phyloP scores from a whole-genome alignment of 2,329 filamentous ascomycete species.

The Botrytis galanthina region DNA sequence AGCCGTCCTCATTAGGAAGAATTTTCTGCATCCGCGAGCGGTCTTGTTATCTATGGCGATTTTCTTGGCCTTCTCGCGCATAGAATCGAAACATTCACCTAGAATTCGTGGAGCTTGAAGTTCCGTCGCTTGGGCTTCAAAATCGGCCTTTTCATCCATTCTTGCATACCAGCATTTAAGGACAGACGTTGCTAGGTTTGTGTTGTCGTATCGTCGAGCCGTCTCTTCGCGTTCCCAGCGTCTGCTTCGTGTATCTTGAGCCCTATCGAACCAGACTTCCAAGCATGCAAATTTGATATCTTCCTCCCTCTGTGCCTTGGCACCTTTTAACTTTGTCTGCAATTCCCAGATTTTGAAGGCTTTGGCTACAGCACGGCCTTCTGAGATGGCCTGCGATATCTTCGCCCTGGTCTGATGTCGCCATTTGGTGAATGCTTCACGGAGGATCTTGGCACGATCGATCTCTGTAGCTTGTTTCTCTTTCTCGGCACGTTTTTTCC shows the following conservation, averaged over 20 bases:
- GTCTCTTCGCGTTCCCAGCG: conserved; percentile 31
- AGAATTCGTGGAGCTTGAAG: conserved; percentile 30
- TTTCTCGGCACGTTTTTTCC: conserved; percentile 47
- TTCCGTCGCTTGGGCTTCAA: conserved; percentile 28
- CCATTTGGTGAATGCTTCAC: conserved; percentile 59
- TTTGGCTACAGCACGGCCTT: conserved; percentile 55
- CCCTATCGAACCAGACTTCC: conserved; percentile 42
- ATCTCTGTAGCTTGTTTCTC: conserved; percentile 49
- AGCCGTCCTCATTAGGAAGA: conserved; percentile 33
- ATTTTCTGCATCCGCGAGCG: conserved; percentile 36
- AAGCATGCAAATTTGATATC: conserved; percentile 42
- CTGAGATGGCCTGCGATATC: conserved; percentile 50
- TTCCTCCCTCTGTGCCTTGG: conserved; percentile 40
- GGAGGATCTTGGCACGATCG: conserved; percentile 52
- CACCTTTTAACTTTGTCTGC: conserved; percentile 43
- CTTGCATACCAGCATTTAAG: conserved; percentile 32
- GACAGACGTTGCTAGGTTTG: conserved; percentile 29
- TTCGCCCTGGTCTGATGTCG: conserved; percentile 58
- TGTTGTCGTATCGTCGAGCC: conserved; percentile 29
- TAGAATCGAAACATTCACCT: conserved; percentile 25
- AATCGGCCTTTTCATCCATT: conserved; percentile 26
- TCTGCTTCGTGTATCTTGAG: conserved; percentile 35
- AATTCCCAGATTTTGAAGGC: conserved; percentile 61
- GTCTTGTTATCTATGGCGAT: conserved; percentile 29
- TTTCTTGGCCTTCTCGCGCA: conserved; percentile 30